Percentiles rank a stretch among this genome's conserved stretches.
Conservation (phyloP, 495 filamentous ascomycete genomes). For the Talaromyces wortmannii region DNA sequence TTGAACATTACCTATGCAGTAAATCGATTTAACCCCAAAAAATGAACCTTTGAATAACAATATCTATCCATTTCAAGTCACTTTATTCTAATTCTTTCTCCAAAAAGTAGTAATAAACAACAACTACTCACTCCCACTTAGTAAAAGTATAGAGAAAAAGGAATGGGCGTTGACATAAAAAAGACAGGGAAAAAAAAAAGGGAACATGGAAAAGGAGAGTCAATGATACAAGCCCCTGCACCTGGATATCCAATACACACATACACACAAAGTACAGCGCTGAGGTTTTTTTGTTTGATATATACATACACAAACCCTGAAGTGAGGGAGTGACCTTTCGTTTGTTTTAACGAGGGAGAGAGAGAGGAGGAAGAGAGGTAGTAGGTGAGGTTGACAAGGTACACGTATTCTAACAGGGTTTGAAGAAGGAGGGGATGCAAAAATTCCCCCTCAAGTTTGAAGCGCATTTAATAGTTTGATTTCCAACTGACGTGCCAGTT, state of each 20-base stretch:
- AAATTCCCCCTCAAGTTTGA: not conserved
- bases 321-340: not conserved
- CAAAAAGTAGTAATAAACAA: too few relatives aligned
- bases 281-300: not conserved
- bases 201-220: not conserved
- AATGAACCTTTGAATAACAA: too few relatives aligned
- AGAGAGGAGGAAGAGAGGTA: too few relatives aligned
- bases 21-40: too few relatives aligned
- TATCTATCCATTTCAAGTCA: too few relatives aligned
- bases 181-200: not conserved
- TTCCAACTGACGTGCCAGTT: slow-evolving; percentile 48
- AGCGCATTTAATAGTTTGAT: slow-evolving; percentile 21
- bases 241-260: not conserved
- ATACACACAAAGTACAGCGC: not conserved
- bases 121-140: too few relatives aligned
- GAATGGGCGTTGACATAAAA: not conserved
- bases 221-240: not conserved
- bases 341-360: too few relatives aligned
- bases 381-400: not conserved
- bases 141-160: too few relatives aligned
- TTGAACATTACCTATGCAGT: too few relatives aligned
- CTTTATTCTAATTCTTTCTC: too few relatives aligned
- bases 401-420: not conserved
- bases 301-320: not conserved
- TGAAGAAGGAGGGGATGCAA: not conserved